Percentiles rank a stretch among this genome's conserved stretches.
Evolutionary conservation across 768 basidiomycete species (phyloP).

Genomic region (Gymnopilus junonius): DNA sequence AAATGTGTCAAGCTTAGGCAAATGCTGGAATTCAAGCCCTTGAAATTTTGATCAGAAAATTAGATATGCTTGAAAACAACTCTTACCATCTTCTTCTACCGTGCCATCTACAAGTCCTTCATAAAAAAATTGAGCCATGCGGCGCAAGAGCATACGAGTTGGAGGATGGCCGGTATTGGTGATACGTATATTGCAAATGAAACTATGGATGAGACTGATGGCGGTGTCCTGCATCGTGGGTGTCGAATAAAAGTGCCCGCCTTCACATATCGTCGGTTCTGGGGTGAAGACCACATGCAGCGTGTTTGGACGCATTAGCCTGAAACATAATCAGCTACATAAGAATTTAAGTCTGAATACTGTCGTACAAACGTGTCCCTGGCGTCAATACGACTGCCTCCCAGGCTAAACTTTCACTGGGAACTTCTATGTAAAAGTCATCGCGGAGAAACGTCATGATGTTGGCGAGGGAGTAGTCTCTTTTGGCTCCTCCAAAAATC

Average conservation of each 20-base stretch:
- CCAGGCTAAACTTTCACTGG: not conserved
- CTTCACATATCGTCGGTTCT: not conserved
- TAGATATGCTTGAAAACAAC: not conserved
- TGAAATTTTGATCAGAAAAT: not conserved
- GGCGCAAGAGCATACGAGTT: not conserved
- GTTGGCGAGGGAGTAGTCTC: not conserved
- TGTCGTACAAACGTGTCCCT: not conserved
- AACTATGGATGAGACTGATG: not conserved
- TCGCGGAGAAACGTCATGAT: not conserved
- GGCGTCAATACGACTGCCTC: not conserved
- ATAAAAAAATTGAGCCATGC: not conserved
- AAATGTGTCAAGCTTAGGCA: no score
- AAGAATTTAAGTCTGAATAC: not conserved
- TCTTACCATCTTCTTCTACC: not conserved
- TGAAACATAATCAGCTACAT: not conserved
- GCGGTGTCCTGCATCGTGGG: conserved; percentile 3
- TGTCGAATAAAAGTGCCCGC: conserved; percentile 9
- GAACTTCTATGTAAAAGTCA: not conserved
- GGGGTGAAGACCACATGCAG: conserved; percentile 5
- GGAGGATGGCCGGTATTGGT: conserved; percentile 6
- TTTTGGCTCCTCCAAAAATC: not conserved
- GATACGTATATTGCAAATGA: not conserved
- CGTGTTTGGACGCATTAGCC: conserved; percentile 4
- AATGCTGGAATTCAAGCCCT: no score
- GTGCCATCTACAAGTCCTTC: not conserved